Percentiles rank a stretch among this genome's conserved stretches.
phyloP scores from a whole-genome alignment of 257 asterid species.

The Plantago elongata region DNA sequence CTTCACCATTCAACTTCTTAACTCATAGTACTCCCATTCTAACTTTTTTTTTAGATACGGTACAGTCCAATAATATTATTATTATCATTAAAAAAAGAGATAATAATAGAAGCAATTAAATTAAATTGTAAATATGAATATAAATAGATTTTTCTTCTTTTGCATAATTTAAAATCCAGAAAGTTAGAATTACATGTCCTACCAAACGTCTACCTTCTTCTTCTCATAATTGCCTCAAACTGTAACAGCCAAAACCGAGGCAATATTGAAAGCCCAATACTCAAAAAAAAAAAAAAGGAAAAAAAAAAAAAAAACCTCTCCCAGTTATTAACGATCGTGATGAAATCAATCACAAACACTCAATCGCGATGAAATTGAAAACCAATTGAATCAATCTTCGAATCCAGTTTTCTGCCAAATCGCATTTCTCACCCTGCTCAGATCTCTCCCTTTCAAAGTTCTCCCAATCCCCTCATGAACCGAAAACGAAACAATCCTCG shows the following conservation, averaged over 20 bases:
- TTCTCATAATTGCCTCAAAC: conserved; percentile 2
- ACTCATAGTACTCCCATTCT: not conserved
- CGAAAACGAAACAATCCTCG: conserved; percentile 68
- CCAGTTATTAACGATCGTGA: no score
- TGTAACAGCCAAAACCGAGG: conserved; percentile 6
- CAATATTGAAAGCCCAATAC: not conserved
- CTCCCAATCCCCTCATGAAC: conserved; percentile 95
- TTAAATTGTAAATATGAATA: not conserved
- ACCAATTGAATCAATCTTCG: conserved; percentile 39
- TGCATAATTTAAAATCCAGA: not conserved
- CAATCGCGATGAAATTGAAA: not conserved
- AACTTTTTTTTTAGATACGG: no score
- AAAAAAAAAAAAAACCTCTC: not conserved
- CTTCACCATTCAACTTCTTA: not conserved
- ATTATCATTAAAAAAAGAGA: no score
- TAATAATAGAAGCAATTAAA: not conserved
- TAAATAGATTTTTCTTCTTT: not conserved
- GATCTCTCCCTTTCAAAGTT: conserved; percentile 94
- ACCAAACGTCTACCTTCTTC: not conserved
- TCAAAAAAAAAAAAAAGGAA: not conserved
- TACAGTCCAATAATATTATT: no score
- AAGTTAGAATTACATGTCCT: conserved; percentile 8
- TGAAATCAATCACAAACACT: no score
- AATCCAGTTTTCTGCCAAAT: conserved; percentile 97
- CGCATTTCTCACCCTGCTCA: conserved; percentile 91